These are phyloP conservation scores for Zymoseptoria brevis DNA, from an alignment of 2,329 filamentous ascomycete genomes.

Conservation along the genomic window DNA sequence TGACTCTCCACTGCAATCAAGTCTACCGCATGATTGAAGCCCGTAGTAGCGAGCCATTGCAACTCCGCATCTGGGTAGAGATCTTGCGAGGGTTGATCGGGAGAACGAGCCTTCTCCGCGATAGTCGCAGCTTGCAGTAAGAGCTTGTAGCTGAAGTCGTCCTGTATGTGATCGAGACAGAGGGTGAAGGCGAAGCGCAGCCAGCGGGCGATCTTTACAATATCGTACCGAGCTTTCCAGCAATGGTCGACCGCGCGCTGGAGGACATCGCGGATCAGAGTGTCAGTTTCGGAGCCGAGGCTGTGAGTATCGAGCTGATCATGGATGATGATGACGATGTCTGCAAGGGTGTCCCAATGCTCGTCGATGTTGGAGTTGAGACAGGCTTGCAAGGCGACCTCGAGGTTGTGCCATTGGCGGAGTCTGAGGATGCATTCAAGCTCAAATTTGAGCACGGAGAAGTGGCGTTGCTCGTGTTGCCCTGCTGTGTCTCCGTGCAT, in stretches of 20 bases:
- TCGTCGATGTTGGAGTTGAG: slow-evolving; percentile 22
- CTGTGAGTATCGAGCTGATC: slow-evolving; percentile 17
- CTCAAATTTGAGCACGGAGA: slow-evolving; percentile 64
- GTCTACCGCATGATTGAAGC: slow-evolving; percentile 65
- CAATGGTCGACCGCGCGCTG: slow-evolving; percentile 64
- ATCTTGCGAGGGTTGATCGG: slow-evolving; percentile 8
- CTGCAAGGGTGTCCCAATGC: slow-evolving; percentile 40
- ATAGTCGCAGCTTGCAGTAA: slow-evolving; percentile 55
- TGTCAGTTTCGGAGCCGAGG: neutral
- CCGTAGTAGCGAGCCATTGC: slow-evolving; percentile 64
- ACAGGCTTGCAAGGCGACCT: slow-evolving; percentile 48
- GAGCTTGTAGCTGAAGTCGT: slow-evolving; percentile 33
- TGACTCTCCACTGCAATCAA: slow-evolving; percentile 48
- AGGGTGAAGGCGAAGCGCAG: slow-evolving; percentile 68
- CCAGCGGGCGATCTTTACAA: slow-evolving; percentile 61
- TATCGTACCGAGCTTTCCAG: slow-evolving; percentile 46
- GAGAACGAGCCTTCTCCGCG: slow-evolving; percentile 32
- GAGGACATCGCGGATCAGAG: slow-evolving; percentile 34
- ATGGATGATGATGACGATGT: slow-evolving; percentile 40
- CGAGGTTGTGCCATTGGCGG: slow-evolving; percentile 59
- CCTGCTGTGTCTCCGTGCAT: slow-evolving; percentile 29
- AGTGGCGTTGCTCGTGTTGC: slow-evolving; percentile 36
- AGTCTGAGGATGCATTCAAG: slow-evolving; percentile 67
- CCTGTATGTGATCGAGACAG: slow-evolving; percentile 46
- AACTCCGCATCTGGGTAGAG: slow-evolving; percentile 60